These are phyloP conservation scores for Aspergillus proliferans DNA, from an alignment of 2,329 filamentous ascomycete species.

Conservation along the genomic window DNA sequence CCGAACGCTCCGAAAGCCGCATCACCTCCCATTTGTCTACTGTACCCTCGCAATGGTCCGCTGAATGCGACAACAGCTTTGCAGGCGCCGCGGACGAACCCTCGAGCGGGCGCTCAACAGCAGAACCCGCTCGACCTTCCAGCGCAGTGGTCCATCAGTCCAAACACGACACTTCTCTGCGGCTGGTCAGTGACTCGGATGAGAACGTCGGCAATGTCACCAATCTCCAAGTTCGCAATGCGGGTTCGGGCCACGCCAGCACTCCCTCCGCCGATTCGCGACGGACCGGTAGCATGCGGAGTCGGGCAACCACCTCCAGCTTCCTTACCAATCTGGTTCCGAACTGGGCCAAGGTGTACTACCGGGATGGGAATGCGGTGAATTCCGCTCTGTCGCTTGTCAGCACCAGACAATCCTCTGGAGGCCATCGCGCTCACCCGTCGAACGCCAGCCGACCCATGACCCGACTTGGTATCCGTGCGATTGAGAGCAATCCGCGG, in stretches of 20 bases:
- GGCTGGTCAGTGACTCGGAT: conserved; percentile 29
- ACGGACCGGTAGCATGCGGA: conserved; percentile 31
- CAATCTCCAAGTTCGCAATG: conserved; percentile 28
- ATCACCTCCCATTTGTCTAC: conserved; percentile 41
- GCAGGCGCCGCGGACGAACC: conserved; percentile 16
- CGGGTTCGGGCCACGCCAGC: conserved; percentile 27
- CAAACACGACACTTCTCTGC: conserved; percentile 24
- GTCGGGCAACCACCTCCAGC: conserved; percentile 41
- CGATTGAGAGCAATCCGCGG: conserved; percentile 6
- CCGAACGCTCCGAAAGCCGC: conserved; percentile 26
- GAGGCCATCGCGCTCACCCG: conserved; percentile 22
- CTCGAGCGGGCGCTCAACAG: conserved; percentile 13
- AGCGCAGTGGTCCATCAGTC: conserved; percentile 19
- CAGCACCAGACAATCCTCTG: conserved; percentile 25
- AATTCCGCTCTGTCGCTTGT: conserved; percentile 36
- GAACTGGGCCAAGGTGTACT: conserved; percentile 57
- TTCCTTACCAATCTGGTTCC: conserved; percentile 40
- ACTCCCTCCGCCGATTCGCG: conserved; percentile 38
- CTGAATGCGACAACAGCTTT: conserved; percentile 24
- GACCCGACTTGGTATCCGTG: conserved; percentile 17
- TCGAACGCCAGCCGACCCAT: conserved; percentile 24
- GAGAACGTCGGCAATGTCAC: conserved; percentile 33
- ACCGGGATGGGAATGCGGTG: conserved; percentile 57
- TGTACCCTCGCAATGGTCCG: conserved; percentile 39
- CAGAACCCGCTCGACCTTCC: conserved; percentile 18